Base-by-base conservation (phyloP, 2,329 filamentous ascomycete species). In the Neopestalotiopsis clavispora region DNA sequence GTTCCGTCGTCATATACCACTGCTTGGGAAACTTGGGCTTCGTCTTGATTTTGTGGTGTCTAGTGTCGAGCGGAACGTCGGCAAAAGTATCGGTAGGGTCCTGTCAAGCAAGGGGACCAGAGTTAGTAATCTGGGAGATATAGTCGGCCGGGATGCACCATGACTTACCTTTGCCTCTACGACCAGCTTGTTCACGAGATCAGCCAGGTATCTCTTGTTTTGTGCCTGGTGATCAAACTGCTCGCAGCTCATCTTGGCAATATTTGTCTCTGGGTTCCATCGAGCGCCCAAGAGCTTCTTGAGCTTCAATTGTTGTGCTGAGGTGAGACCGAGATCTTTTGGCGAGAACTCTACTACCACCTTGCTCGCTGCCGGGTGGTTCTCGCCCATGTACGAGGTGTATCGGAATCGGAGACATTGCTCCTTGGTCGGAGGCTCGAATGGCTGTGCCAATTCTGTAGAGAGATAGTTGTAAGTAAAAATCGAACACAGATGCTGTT, bases 371-470 rank as follows among this genome's bases (percentile, higher is more conserved):
- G 95, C 94, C 0, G 96, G 95, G 82, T 99, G 97, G 68, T 89
- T 85, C 82, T 98, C 96, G 75, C 95, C 95, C 87, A 99, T 92
- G 83, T 98, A 98, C 49, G 92, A 95, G 17, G 96, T 99, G 85
- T 97, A 98, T 76, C 96, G 92, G 90, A 98, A 99, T 75, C 95
- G 92, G 69, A 99, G 89, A 60, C 94, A 90, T 74, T 93, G 86
- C 60, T 89, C 81, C 38, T 85, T 80, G 14, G 87, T 86, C 1
- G 95, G 94, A 2, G 90, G 88, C 70, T 86, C 82, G 79, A 97
- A 98, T 20, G 93, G 92, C 81, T 93, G 93, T 67, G 93, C 92
- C 71, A 96, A 88, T 78, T 95, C 94, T 97, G 77, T 64, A 52
- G 68, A 45, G 57, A 32, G 57, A 67, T 72, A 66, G 67, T 67